Evolutionary conservation across 2,329 filamentous ascomycete species (phyloP), one percentile per base, ranked within the genome.

Genomic region (Pestalotiopsis fici): DNA sequence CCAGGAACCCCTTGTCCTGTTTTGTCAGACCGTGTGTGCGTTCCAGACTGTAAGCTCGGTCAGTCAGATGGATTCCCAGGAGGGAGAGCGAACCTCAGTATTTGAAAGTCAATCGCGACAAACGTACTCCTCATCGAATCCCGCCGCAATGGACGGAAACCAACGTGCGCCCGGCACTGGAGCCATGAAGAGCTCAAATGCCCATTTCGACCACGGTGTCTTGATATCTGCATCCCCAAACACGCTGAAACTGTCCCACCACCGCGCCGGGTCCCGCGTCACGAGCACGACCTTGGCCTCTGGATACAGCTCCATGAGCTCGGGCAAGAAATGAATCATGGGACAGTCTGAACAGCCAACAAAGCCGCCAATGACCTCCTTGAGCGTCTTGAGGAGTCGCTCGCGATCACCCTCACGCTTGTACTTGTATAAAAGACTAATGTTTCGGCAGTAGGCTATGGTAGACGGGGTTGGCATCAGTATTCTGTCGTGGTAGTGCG

Each of bases 301-400:
- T 0, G 84, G 84, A 67, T 85, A 86, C 15, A 85, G 70, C 65
- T 82, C 78, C 64, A 85, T 69, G 55, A 86, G 72, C 69, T 86
- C 83, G 11, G 78, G 76, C 4, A 83, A 72, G 37, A 85, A 79
- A 62, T 79, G 75, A 21, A 74, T 76, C 7, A 76, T 77, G 1
- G 84, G 83, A 9, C 77, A 69, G 70, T 86, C 84, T 43, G 82
- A 81, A 50, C 80, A 76, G 23, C 78, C 83, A 2, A 79, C 82
- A 69, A 81, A 86, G 25, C 83, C 83, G 25, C 77, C 75, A 4
- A 78, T 74, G n/a, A 76, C 72, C 54, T 78, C 71, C 66, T 74
- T 74, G 7, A 83, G 74, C n/a, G 77, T 72, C 31, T 74, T 71
- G 43, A 78, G 70, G 12, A 79, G 69, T 2, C 69, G 65, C 15